These are phyloP conservation scores for Sugiyamaella neomexicana DNA, from an alignment of 1,139 yeast genomes.

Conservation along the genomic window DNA sequence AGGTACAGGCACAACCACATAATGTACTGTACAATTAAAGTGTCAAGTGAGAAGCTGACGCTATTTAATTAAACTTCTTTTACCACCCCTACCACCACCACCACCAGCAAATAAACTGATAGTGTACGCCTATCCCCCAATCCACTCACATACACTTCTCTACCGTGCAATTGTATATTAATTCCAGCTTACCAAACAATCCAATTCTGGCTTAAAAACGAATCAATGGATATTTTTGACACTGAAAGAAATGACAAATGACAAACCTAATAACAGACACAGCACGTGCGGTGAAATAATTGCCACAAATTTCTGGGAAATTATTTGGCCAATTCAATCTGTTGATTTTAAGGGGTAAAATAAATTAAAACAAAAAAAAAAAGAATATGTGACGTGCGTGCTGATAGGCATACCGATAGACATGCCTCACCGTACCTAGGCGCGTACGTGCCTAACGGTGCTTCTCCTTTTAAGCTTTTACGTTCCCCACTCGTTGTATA, in stretches of 20 bases:
- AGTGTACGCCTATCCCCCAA: too few species aligned
- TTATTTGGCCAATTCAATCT: background rate
- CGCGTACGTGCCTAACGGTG: too few species aligned
- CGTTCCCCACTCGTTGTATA: background rate
- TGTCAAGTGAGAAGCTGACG: background rate
- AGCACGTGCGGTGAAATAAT: too few species aligned
- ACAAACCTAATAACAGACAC: background rate
- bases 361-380: too few species aligned
- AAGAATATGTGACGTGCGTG: too few species aligned
- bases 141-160: background rate
- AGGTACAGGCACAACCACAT: background rate
- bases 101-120: background rate
- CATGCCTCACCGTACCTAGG: too few species aligned
- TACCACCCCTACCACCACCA: background rate
- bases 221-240: background rate
- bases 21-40: background rate
- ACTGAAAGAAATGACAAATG: too few species aligned
- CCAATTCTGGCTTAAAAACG: background rate
- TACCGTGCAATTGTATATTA: background rate
- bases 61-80: background rate
- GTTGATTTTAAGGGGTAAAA: constrained; percentile 8
- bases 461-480: too few species aligned
- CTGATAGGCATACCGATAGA: too few species aligned
- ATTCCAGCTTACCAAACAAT: background rate
- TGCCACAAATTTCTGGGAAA: too few species aligned